Evolutionary conservation across 139 green algal species (phyloP).

Genomic region (Volvox africanus): DNA sequence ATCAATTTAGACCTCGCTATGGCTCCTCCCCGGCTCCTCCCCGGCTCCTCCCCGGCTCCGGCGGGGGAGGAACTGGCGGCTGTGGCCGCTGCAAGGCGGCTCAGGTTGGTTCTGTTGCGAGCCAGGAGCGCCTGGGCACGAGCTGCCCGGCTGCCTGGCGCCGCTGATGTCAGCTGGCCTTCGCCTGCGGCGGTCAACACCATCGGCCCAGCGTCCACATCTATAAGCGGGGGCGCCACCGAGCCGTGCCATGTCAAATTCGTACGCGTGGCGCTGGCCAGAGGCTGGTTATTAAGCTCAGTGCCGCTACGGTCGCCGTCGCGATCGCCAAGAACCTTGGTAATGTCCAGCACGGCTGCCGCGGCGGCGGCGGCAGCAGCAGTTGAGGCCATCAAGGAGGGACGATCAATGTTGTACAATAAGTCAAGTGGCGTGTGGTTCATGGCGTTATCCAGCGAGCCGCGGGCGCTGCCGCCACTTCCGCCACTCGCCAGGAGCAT

Average conservation of each 20-base stretch:
- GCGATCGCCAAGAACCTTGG: not conserved
- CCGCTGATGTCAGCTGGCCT: not conserved
- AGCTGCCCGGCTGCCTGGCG: not conserved
- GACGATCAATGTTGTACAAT: not conserved
- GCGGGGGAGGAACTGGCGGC: not conserved
- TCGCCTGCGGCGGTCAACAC: not conserved
- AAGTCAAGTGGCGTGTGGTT: not conserved
- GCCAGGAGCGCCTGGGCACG: constrained; percentile 26
- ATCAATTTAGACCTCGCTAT: too few species aligned
- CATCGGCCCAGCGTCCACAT: not conserved
- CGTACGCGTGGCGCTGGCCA: not conserved
- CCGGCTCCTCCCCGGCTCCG: not conserved
- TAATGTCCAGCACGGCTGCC: not conserved
- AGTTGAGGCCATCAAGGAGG: not conserved
- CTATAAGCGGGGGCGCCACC: not conserved
- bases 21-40: too few species aligned
- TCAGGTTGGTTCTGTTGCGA: constrained; percentile 3
- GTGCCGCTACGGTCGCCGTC: not conserved
- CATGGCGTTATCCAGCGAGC: not conserved
- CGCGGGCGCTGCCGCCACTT: not conserved
- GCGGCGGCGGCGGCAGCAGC: not conserved
- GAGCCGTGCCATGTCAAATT: not conserved
- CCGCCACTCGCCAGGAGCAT: not conserved
- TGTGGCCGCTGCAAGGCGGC: not conserved
- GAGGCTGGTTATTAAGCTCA: not conserved